Percentiles rank a stretch among this genome's conserved stretches.
These are phyloP conservation scores for Diaporthe sp. DNA, from an alignment of 2,329 filamentous ascomycete genomes.

Conservation along the genomic window DNA sequence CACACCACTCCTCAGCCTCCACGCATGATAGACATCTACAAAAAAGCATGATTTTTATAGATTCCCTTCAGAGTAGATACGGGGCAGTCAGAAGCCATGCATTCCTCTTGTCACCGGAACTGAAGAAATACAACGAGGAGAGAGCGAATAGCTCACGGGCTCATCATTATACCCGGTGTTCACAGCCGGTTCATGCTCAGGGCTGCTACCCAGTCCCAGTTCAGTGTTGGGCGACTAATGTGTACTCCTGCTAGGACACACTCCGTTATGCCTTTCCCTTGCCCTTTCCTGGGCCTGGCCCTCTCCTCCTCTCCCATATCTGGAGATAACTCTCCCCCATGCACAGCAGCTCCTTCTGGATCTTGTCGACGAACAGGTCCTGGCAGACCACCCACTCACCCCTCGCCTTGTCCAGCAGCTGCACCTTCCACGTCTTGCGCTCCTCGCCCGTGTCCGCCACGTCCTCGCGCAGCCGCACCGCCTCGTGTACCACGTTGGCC, in stretches of 20 bases:
- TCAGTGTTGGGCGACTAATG: background rate
- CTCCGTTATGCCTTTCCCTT: conserved; percentile 49
- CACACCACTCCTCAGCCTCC: conserved; percentile 1
- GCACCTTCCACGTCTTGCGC: conserved; percentile 92
- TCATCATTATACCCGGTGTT: background rate
- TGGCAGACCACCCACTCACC: conserved; percentile 95
- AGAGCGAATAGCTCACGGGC: no score
- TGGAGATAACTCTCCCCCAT: conserved; percentile 96
- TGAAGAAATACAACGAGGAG: background rate
- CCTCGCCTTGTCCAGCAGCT: conserved; percentile 84
- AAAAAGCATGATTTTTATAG: background rate
- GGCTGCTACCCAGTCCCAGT: background rate
- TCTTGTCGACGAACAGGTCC: conserved; percentile 92
- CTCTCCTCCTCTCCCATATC: conserved; percentile 90
- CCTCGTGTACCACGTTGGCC: conserved; percentile 93
- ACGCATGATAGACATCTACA: background rate
- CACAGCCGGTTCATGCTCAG: background rate
- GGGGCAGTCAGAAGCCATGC: background rate
- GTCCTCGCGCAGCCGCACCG: conserved; percentile 81
- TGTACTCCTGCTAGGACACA: background rate
- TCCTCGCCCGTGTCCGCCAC: conserved; percentile 92
- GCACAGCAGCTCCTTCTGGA: conserved; percentile 90
- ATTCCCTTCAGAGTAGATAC: background rate
- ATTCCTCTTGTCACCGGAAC: background rate
- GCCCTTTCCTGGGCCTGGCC: conserved; percentile 57